A percentile compares a stretch with the other conserved stretches of the same genome.
phyloP scores from a whole-genome alignment of 495 filamentous ascomycete genomes.

The Penicillium macrosclerotiorum region DNA sequence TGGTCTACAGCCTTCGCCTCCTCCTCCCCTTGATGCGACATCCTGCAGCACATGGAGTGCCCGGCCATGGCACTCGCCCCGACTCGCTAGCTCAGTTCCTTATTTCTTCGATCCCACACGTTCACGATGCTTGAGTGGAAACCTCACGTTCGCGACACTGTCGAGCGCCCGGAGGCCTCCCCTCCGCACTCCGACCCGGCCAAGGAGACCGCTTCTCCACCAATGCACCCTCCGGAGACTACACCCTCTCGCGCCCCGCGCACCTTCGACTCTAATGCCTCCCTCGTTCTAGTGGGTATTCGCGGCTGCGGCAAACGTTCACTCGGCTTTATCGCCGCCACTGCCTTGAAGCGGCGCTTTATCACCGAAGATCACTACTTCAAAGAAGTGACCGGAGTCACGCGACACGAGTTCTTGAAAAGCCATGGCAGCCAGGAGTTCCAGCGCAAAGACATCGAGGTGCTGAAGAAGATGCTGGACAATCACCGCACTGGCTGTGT shows the following conservation, averaged over 20 bases:
- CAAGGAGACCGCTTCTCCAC: slow-evolving; percentile 2
- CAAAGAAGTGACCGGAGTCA: slow-evolving; percentile 63
- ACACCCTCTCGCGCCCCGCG: slow-evolving; percentile 46
- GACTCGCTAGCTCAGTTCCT: slow-evolving; percentile 4
- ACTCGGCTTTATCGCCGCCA: slow-evolving; percentile 75
- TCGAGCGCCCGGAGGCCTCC: slow-evolving; percentile 4
- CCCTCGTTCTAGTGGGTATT: slow-evolving; percentile 74
- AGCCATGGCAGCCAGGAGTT: slow-evolving; percentile 64
- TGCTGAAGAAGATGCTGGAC: slow-evolving; percentile 66
- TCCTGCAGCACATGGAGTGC: background rate
- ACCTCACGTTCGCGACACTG: slow-evolving; percentile 8
- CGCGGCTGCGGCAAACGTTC: slow-evolving; percentile 77
- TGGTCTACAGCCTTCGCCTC: too few relatives aligned
- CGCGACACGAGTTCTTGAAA: slow-evolving; percentile 61
- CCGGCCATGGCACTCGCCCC: slow-evolving; percentile 8
- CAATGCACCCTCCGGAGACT: slow-evolving; percentile 43
- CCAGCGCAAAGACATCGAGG: slow-evolving; percentile 61
- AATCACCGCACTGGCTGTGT: slow-evolving; percentile 62
- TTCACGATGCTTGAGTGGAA: slow-evolving; percentile 13
- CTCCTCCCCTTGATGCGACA: slow-evolving; percentile 4
- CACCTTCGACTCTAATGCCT: slow-evolving; percentile 61
- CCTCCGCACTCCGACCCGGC: background rate
- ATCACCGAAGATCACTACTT: slow-evolving; percentile 78
- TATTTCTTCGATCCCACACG: background rate
- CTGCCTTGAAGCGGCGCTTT: slow-evolving; percentile 68